Base-by-base conservation (phyloP, 2,329 filamentous ascomycete species). In the Trichoderma koningiopsis region DNA sequence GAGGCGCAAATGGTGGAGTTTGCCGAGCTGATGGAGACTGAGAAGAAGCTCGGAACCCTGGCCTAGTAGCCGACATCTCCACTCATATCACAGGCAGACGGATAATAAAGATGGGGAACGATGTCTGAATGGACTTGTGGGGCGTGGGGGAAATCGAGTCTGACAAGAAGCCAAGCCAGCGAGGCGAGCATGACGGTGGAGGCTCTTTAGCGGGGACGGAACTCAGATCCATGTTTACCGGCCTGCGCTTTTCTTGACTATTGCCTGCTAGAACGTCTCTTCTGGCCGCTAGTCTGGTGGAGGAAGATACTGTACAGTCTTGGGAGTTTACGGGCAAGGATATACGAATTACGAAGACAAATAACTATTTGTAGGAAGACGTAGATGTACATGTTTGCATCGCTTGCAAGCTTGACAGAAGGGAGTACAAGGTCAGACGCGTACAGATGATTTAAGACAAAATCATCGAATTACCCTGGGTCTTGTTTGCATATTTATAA, bases 1-100 rank as follows among this genome's bases (percentile, higher is more conserved):
- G 71, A 73, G 13, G 59, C 68, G 22, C 75, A 76, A 66, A 14
- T 76, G 65, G 68, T 53, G 29, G 75, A 70, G 10, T 66, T 66
- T 37, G 47, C 72, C 19, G 75, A 76, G 64, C 63, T 76, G 57
- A 60, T 74, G 0, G 70, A 71, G 27, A 56, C 74, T 27, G 75
- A 76, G 69, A 68, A 55, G 35, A 72, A 43, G 33, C 47, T 74
- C 86, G 87, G 58, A 19, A 52, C 63, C 24, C 55, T 58, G 24
- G 53, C 40, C n/a, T 63, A 31, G 67, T 49, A 14, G 27, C 27
- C 24, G 52, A 29, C 6, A 60, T 43, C n/a, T 69, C 68, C 53
- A 65, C 68, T 43, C n/a, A n/a, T 43, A 66, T 29, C 24, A n/a
- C 33, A 68, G 58, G 40, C 35, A 49, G 61, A 59, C 31, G 55